These are phyloP conservation scores for Phlebiopsis flavidoalba DNA, from an alignment of 768 basidiomycete genomes.

Conservation along the genomic window DNA sequence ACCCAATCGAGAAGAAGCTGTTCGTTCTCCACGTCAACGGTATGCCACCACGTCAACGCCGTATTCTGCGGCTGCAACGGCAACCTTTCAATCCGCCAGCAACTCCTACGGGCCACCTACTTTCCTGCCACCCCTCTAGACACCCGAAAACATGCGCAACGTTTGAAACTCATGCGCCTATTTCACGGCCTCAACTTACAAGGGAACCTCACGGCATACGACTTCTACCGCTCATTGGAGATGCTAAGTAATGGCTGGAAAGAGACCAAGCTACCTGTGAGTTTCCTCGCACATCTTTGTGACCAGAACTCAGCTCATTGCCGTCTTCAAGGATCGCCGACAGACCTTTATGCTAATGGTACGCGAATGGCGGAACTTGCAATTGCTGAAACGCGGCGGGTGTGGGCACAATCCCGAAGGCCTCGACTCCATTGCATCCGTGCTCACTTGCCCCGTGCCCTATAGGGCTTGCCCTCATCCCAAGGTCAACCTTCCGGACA, in stretches of 20 bases:
- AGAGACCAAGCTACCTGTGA: neutral
- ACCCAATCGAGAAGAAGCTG: neutral
- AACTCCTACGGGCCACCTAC: neutral
- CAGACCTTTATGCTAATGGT: neutral
- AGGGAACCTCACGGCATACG: neutral
- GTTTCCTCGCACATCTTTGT: too few relatives aligned
- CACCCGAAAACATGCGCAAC: neutral
- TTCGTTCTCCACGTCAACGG: neutral
- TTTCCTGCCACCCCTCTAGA: neutral
- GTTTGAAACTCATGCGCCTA: neutral
- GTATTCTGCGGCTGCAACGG: neutral
- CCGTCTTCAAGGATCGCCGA: neutral
- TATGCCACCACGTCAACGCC: neutral
- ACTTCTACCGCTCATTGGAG: neutral
- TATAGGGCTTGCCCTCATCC: slow-evolving; percentile 24
- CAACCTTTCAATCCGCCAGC: neutral
- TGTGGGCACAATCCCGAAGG: slow-evolving; percentile 18
- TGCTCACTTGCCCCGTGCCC: too few relatives aligned
- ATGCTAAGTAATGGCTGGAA: neutral
- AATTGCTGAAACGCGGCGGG: slow-evolving; percentile 17
- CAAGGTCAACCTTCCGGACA: slow-evolving; percentile 15
- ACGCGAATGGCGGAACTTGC: slow-evolving; percentile 7
- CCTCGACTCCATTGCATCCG: slow-evolving; percentile 11
- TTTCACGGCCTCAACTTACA: neutral
- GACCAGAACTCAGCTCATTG: neutral